Evolutionary conservation across 164 flowering plant species (phyloP).

Genomic region (Vitis amurensis): DNA sequence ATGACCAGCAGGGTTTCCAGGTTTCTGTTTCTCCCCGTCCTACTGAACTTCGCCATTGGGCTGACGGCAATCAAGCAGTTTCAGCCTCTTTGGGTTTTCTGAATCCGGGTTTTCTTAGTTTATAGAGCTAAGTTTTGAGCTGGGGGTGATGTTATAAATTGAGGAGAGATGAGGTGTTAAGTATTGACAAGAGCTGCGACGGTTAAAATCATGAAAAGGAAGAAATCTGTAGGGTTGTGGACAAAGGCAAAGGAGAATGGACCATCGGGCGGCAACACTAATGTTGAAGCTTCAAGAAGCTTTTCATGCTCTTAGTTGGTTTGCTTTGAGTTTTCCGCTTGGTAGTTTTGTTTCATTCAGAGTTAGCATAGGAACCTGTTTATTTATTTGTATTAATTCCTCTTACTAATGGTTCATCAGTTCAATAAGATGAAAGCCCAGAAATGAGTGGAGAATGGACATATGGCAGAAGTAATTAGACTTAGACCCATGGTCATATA

Average conservation of each 20-base stretch:
- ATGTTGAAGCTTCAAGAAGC: not conserved
- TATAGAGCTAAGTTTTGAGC: not conserved
- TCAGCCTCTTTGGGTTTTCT: not conserved
- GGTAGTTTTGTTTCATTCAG: constrained; percentile 4
- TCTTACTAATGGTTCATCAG: not conserved
- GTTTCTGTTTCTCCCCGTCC: constrained; percentile 34
- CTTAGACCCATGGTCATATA: too few species aligned
- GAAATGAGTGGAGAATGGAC: not conserved
- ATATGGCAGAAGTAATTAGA: too few species aligned
- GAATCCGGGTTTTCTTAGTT: not conserved
- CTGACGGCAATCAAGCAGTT: not conserved
- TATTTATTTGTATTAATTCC: not conserved
- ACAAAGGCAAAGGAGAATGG: not conserved
- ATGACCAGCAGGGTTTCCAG: constrained; percentile 59
- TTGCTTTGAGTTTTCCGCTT: constrained; percentile 16
- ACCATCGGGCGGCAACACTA: constrained; percentile 10
- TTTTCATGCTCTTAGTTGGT: not conserved
- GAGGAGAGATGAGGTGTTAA: not conserved
- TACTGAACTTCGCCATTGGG: constrained; percentile 21
- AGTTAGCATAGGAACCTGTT: not conserved
- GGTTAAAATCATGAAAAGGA: constrained; percentile 9
- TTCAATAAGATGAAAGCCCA: not conserved
- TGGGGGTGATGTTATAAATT: not conserved
- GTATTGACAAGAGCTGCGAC: constrained; percentile 7
- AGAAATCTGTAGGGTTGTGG: not conserved